Conservation (phyloP, 805 yeast species). For the Wickerhamomyces pijperi region DNA sequence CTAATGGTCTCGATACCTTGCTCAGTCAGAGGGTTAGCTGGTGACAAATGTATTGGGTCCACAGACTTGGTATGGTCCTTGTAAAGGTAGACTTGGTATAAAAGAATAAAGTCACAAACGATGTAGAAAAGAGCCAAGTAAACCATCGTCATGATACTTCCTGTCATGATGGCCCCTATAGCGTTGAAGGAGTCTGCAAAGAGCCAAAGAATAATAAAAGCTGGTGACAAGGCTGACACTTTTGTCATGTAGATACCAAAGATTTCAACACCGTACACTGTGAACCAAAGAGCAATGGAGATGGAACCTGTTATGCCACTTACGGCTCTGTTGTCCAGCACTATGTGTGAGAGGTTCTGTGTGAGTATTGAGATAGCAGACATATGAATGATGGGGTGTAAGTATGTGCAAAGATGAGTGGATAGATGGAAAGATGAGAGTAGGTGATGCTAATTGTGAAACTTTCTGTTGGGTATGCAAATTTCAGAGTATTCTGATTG, state of each 20-base stretch:
- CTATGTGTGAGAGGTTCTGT: constrained; percentile 10
- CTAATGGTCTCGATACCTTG: constrained; percentile 57
- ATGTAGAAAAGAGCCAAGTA: constrained; percentile 89
- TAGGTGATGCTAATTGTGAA: too few species aligned
- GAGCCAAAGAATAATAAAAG: constrained; percentile 84
- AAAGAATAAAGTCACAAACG: constrained; percentile 73
- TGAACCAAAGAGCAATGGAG: constrained; percentile 95
- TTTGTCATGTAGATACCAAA: constrained; percentile 82
- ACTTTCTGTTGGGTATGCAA: too few species aligned
- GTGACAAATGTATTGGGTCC: constrained; percentile 73
- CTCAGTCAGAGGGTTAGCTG: constrained; percentile 76
- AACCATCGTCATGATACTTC: constrained; percentile 89
- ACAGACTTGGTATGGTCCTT: constrained; percentile 45
- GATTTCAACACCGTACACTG: constrained; percentile 94
- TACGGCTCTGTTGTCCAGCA: constrained; percentile 16
- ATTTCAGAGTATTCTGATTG: too few species aligned
- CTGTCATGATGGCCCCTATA: constrained; percentile 81
- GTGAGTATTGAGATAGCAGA: neutral
- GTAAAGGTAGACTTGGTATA: constrained; percentile 76
- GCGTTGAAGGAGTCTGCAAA: constrained; percentile 92
- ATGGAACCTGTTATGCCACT: constrained; percentile 42
- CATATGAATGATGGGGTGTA: neutral
- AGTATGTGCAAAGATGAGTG: neutral
- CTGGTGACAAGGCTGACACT: constrained; percentile 76
- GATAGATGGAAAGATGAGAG: too few species aligned